These are phyloP conservation scores for Biancaea sappan DNA, from an alignment of 306 rosid species.

Conservation along the genomic window DNA sequence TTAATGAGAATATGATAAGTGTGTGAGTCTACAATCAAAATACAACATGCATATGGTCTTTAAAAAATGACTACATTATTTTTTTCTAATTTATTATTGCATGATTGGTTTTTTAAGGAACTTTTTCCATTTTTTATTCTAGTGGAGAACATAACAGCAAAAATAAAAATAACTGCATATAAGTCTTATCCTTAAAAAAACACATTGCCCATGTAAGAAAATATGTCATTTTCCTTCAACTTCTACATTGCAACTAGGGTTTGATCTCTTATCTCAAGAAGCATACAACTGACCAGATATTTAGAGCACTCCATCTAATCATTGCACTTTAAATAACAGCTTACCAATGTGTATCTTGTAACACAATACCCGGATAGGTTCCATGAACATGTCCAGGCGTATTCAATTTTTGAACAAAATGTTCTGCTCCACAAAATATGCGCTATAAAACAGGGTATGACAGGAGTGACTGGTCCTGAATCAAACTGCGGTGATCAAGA, in stretches of 20 bases:
- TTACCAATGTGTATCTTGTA: not conserved
- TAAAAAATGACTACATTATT: no score
- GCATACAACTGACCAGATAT: constrained; percentile 9
- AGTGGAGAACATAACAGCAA: no score
- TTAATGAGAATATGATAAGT: no score
- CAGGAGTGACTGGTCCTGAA: constrained; percentile 14
- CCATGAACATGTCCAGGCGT: constrained; percentile 10
- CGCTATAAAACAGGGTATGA: constrained; percentile 2
- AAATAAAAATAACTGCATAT: no score
- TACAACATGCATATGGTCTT: no score
- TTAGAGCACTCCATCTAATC: not conserved
- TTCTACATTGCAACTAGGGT: not conserved
- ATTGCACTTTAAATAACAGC: constrained; percentile 6
- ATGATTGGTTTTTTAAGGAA: no score
- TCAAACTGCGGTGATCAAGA: constrained; percentile 20
- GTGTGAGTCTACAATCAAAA: no score
- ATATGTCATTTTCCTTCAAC: not conserved
- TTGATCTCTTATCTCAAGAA: constrained; percentile 4
- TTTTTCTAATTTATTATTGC: no score
- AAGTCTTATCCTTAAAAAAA: no score
- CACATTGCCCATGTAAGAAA: not conserved
- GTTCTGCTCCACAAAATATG: constrained; percentile 6
- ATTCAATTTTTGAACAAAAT: constrained; percentile 1
- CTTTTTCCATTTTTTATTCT: no score
- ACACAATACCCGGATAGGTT: constrained; percentile 1